phyloP scores from a whole-genome alignment of 768 basidiomycete genomes.

The Leccinum sublutescens region DNA sequence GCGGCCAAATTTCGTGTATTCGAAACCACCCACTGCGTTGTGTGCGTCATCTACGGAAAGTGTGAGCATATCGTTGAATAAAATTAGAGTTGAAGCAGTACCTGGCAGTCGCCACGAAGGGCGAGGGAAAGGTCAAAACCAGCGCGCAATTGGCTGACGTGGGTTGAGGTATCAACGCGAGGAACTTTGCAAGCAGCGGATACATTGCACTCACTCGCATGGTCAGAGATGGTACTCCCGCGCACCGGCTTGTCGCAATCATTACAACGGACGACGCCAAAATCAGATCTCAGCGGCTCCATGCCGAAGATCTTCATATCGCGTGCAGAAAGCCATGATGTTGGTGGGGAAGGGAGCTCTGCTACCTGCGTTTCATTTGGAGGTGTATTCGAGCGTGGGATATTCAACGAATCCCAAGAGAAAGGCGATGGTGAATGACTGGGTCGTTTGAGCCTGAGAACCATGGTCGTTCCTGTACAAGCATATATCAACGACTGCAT shows the following conservation, averaged over 20 bases:
- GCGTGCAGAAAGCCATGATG: conserved; percentile 78
- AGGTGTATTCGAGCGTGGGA: conserved; percentile 30
- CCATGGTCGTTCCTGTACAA: conserved; percentile 30
- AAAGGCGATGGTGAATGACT: conserved; percentile 54
- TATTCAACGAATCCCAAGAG: conserved; percentile 53
- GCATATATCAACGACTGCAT: neutral
- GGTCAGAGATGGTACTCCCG: conserved; percentile 70
- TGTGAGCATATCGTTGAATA: no score
- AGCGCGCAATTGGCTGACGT: conserved; percentile 50
- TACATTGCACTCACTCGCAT: conserved; percentile 54
- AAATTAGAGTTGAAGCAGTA: no score
- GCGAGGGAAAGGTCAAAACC: no score
- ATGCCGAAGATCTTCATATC: conserved; percentile 90
- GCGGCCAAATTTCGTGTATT: no score
- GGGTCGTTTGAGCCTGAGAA: conserved; percentile 42
- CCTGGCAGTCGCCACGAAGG: no score
- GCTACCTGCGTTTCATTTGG: conserved; percentile 37
- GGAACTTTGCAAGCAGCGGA: neutral
- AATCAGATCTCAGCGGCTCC: conserved; percentile 67
- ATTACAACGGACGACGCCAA: conserved; percentile 67
- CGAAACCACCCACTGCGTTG: no score
- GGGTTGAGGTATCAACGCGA: conserved; percentile 8
- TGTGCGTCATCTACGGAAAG: no score
- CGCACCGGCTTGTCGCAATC: conserved; percentile 83
- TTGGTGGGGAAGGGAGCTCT: conserved; percentile 67